phyloP scores from a whole-genome alignment of 345 rosid genomes.

The Anacardium occidentale region DNA sequence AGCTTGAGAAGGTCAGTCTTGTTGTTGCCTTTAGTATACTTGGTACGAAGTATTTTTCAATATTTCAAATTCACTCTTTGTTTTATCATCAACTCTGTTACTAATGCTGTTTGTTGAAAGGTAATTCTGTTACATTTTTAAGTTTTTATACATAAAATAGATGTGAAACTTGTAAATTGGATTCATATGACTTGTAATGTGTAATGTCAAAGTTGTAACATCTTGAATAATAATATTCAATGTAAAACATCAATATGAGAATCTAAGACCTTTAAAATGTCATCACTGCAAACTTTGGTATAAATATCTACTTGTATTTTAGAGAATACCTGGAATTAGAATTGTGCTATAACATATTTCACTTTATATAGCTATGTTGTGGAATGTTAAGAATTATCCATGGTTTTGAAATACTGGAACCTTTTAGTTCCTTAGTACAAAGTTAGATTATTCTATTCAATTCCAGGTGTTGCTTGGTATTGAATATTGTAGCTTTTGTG shows the following conservation, averaged over 20 bases:
- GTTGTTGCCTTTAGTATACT: background rate
- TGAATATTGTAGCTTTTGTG: background rate
- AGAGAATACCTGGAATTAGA: too few species aligned
- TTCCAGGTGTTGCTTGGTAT: background rate
- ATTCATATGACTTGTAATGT: background rate
- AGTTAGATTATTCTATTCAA: too few species aligned
- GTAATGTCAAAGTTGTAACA: too few species aligned
- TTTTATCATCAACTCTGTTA: too few species aligned
- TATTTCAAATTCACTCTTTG: too few species aligned
- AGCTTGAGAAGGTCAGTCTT: conserved; percentile 71
- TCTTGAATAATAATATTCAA: background rate
- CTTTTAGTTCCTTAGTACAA: background rate
- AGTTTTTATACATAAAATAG: too few species aligned
- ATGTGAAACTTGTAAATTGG: background rate
- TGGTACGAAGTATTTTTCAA: background rate
- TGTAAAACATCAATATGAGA: background rate
- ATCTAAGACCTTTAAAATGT: too few species aligned
- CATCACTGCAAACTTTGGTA: too few species aligned
- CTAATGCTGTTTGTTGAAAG: too few species aligned
- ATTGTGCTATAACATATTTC: background rate
- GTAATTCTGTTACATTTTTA: too few species aligned
- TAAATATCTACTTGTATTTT: background rate
- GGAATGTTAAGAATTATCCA: background rate
- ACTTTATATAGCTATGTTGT: background rate
- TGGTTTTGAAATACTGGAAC: background rate